phyloP scores from a whole-genome alignment of 106 monocot genomes.

The Allium fistulosum region DNA sequence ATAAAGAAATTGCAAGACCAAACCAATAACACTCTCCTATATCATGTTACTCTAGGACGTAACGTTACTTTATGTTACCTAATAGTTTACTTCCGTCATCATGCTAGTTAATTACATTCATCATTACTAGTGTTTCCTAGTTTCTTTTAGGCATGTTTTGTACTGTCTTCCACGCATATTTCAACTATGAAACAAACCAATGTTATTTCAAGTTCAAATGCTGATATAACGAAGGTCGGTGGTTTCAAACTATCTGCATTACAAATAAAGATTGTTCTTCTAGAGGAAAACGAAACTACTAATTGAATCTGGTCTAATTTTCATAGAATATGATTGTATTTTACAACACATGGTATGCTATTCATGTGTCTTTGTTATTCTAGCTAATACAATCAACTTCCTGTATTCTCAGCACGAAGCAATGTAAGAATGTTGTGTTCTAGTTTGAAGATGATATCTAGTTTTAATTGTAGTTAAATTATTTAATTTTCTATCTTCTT shows the following conservation, averaged over 20 bases:
- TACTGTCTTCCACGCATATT: background rate
- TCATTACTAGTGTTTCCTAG: background rate
- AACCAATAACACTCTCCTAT: too few species aligned
- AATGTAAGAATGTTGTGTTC: conserved; percentile 75
- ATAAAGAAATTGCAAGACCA: too few species aligned
- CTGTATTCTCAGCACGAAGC: conserved; percentile 47
- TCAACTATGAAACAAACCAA: background rate
- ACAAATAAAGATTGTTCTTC: conserved; percentile 80
- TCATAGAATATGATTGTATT: too few species aligned
- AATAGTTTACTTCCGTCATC: background rate
- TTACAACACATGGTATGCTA: too few species aligned
- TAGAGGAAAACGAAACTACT: conserved; percentile 58
- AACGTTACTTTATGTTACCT: conserved; percentile 20
- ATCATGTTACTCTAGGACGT: conserved; percentile 85
- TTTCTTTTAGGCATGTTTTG: conserved; percentile 1
- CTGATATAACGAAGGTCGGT: conserved; percentile 99
- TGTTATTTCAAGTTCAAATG: conserved; percentile 66
- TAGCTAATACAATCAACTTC: too few species aligned
- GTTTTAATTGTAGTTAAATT: too few species aligned
- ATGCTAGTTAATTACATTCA: background rate
- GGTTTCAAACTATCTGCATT: conserved; percentile 95
- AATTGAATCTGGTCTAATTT: too few species aligned
- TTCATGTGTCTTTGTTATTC: too few species aligned
- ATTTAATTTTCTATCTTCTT: too few species aligned
- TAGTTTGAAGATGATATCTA: too few species aligned